phyloP scores from a whole-genome alignment of 1,284 basidiomycete species.

The Ustilago lituana region DNA sequence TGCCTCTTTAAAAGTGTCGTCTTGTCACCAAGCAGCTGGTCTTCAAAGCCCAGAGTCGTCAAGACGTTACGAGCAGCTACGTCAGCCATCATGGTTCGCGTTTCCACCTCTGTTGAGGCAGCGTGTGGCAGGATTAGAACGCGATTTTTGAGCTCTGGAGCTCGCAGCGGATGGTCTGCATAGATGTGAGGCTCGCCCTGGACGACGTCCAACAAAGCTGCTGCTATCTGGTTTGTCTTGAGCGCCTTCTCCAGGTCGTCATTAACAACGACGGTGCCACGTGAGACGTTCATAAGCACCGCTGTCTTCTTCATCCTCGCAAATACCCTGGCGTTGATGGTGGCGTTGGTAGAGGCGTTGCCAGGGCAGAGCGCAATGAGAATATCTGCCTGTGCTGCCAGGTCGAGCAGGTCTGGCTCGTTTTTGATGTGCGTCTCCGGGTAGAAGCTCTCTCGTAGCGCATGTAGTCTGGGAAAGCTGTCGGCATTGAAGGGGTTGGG shows the following conservation, averaged over 20 bases:
- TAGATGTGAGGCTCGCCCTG: slow-evolving; percentile 27
- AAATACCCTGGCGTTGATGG: slow-evolving; percentile 17
- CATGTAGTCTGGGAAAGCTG: slow-evolving; percentile 12
- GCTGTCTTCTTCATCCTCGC: slow-evolving; percentile 12
- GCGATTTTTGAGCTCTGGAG: slow-evolving; percentile 16
- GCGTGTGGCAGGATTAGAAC: slow-evolving; percentile 31
- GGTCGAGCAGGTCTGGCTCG: slow-evolving; percentile 8
- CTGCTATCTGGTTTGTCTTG: slow-evolving; percentile 4
- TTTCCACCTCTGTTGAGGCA: slow-evolving; percentile 22
- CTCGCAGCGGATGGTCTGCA: slow-evolving; percentile 13
- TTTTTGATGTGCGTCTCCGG: slow-evolving; percentile 11
- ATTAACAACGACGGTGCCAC: slow-evolving; percentile 29
- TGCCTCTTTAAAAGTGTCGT: neutral
- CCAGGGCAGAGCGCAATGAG: slow-evolving; percentile 31
- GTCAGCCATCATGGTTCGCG: slow-evolving; percentile 21
- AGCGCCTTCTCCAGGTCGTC: slow-evolving; percentile 15
- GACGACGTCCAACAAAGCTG: slow-evolving; percentile 30
- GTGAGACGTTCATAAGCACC: slow-evolving; percentile 28
- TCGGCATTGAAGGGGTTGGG: slow-evolving; percentile 6
- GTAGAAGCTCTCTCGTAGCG: slow-evolving; percentile 20
- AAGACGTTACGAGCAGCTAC: slow-evolving; percentile 25
- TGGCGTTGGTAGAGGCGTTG: slow-evolving; percentile 15
- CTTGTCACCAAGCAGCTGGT: slow-evolving; percentile 19
- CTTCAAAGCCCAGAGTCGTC: slow-evolving; percentile 15
- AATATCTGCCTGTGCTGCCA: slow-evolving; percentile 26